Conservation (phyloP, 2,329 filamentous ascomycete genomes). For the Alternaria triticina region DNA sequence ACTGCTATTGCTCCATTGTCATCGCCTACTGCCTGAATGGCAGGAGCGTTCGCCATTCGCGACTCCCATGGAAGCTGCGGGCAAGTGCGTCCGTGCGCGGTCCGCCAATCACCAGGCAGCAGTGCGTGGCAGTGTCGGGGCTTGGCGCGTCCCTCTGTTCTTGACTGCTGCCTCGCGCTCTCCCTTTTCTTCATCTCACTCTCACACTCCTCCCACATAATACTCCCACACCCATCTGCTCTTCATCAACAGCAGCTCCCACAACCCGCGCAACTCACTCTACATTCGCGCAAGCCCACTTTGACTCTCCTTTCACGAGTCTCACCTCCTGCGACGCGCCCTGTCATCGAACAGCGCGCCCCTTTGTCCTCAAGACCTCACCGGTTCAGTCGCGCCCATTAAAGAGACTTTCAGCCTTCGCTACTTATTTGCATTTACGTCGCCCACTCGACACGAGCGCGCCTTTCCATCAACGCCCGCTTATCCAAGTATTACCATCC, state of each 20-base stretch:
- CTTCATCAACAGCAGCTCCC: slow-evolving; percentile 14
- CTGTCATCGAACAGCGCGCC: slow-evolving; percentile 25
- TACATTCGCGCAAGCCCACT: slow-evolving; percentile 21
- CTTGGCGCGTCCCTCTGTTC: slow-evolving; percentile 17
- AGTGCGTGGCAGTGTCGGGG: slow-evolving; percentile 7
- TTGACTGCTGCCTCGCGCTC: slow-evolving; percentile 21
- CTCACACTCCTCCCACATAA: slow-evolving; percentile 10
- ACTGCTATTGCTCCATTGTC: slow-evolving; percentile 38
- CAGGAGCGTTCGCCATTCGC: slow-evolving; percentile 31
- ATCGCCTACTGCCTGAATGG: slow-evolving; percentile 18
- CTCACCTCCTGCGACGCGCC: slow-evolving; percentile 25
- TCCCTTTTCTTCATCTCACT: slow-evolving; percentile 18
- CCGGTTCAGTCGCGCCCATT: slow-evolving; percentile 15
- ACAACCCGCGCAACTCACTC: slow-evolving; percentile 14
- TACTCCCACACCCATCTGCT: slow-evolving; percentile 9
- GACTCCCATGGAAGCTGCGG: slow-evolving; percentile 18
- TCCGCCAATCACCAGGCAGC: slow-evolving; percentile 5
- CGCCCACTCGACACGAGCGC: slow-evolving; percentile 17
- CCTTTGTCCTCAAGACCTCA: slow-evolving; percentile 16
- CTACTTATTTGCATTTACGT: slow-evolving; percentile 14
- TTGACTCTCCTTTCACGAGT: slow-evolving; percentile 12
- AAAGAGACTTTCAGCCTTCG: slow-evolving; percentile 10
- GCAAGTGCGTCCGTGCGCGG: slow-evolving; percentile 22
- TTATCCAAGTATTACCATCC: slow-evolving; percentile 19
- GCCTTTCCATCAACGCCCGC: slow-evolving; percentile 15